Evolutionary conservation across 371 early-diverging fungal genomes (phyloP), one percentile per base, ranked within the genome.

Genomic region (Mucor lusitanicus): DNA sequence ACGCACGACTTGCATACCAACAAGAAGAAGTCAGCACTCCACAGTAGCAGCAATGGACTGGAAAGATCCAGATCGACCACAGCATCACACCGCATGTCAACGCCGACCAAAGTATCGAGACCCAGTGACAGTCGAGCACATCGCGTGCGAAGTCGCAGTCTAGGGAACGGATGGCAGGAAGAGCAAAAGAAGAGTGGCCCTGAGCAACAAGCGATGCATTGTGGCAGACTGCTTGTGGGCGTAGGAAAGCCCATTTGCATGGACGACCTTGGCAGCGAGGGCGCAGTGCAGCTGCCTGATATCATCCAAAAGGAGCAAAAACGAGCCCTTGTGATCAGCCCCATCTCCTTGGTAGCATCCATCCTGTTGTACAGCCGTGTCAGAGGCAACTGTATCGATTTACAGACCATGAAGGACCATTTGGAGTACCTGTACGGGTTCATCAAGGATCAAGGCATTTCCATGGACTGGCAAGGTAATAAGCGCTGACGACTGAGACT

Each of bases 401-500:
- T 77, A 35, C 64, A 67, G 13, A 67, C 67, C 13, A 61, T 67
- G 50, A 71, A 68, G 32, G 61, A 56, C 2, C 58, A 71, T 57
- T 37, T 71, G 28, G 50, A 37, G n/a, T 71, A 72, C 25, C 61
- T 67, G 6, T 46, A 33, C 1, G 35, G 28, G 1, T 59, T 71
- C 23, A 53, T 61, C 3, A 59, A 64, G 25, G 30, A 15, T 17
- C 63, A 71, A 56, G 63, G 65, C 11, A 57, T 68, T 23, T 30
- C 42, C n/a, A 54, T 77, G 54, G 77, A 77, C 42, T 71, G 74
- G 72, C 75, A 77, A 67, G 77, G 75, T 75, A 30, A 30, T 2
- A 71, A 54, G 11, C 17, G 23, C 13, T 32, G 5, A 54, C 12
- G 9, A 12, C 23, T 23, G 12, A 3, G 6, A 50, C 7, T 15